Base-by-base conservation (phyloP, 805 yeast species). In the Pachysolen tannophilus region DNA sequence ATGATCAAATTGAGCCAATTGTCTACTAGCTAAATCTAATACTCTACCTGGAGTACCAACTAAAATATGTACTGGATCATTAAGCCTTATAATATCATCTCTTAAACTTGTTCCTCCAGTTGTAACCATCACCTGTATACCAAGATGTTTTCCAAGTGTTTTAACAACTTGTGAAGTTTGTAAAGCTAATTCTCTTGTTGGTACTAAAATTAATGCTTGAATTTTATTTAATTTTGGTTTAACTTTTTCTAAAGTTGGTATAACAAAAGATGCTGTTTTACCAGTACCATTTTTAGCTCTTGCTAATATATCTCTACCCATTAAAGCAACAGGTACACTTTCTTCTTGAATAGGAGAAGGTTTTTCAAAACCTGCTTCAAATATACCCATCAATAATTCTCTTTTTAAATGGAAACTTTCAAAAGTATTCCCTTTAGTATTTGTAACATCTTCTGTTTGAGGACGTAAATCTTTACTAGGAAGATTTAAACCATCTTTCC, bases 31-130 rank as follows among this genome's bases (percentile, higher is more conserved):
- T 54, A 92, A 74, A 61, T 92, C 98, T 42, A 92, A 72, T 26
- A 92, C 88, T 68, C 98, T 80, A 49, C 98, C 98, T 3, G 97
- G 97, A 23, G 98, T 92, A 45, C 97, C 98, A 28, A 92, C 98
- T 41, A 92, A 65, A 28, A 92, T 75, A 58, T 92, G 97, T 26
- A 92, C 97, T 9, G 94, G 81, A 34, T 90, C 97, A 51, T 83
- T 76, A 50, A 92, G 69, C 69, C 98, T 81, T 51, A 92, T 59
- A 50, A 92, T 90, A 61, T 92, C 98, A 62, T 92, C 98, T 61
- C 82, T 80, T 47, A 92, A 69, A 39, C 82, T 75, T 30, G 98
- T 92, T 54, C 98, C 98, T 60, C 98, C 98, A 9, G 97, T 92
- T 60, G 97, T 82, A 38, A 90, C 97, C 97, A 92, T 90, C 53